Evolutionary conservation across 148 eudicot species (phyloP), one percentile per base, ranked within the genome.

Genomic region (Rhododendron ovatum): DNA sequence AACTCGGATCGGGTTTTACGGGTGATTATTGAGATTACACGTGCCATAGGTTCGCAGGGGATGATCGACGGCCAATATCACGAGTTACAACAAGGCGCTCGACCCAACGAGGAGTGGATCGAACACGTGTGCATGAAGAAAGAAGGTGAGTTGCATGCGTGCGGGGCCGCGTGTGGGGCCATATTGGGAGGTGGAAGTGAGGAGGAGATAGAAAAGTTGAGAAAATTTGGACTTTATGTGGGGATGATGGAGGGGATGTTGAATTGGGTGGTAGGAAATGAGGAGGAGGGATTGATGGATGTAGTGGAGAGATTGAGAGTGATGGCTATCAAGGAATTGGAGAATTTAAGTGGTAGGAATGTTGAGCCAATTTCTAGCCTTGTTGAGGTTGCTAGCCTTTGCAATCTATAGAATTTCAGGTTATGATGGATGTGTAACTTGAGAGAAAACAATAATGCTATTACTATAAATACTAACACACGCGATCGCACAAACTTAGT

Each of bases 251-350:
- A 89, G 55, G 91, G 92, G 37, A 57, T 90, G 61, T 5, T 82
- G 9, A n/a, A 43, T 78, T 61, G 69, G 63, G 55, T n/a, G 33
- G 86, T 81, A 20, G 88, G 87, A 30, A 87, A 43, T 48, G 76
- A 81, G 15, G 45, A 12, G 74, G 84, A 8, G 74, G 84, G 85
- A 12, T 24, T 45, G 71, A 33, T 28, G 35, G 84, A 83, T 39
- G 61, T 8, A 20, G 84, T 84, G 1, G 85, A 85, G 18, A 83
- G 69, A 81, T 79, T 81, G 88, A 88, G 73, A 65, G 85, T 0
- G 14, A 79, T 89, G 84, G 94, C 90, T 59, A 18, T 87, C 0
- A 84, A 89, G 81, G 91, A 92, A 69, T 82, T 92, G 88, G 86
- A 88, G 47, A n/a, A 26, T 41, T 90, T 92, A 17, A 26, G 63